These are phyloP conservation scores for Kurtzmaniella natalensis DNA, from an alignment of 1,139 yeast genomes.

Conservation along the genomic window DNA sequence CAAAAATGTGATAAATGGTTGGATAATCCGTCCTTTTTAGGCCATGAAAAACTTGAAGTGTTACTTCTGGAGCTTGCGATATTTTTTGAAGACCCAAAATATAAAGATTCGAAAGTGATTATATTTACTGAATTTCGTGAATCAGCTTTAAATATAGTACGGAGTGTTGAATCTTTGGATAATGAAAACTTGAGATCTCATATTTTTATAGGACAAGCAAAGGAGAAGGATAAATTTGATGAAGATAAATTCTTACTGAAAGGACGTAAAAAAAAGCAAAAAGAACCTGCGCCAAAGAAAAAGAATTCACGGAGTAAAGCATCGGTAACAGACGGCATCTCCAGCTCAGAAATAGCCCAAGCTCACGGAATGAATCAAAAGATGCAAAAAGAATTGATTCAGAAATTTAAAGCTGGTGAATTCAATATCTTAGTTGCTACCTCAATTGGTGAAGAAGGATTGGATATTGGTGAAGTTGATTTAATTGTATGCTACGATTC, in stretches of 20 bases:
- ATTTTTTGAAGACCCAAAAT: constrained; percentile 44
- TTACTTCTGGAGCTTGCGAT: constrained; percentile 52
- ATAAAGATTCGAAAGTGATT: constrained; percentile 63
- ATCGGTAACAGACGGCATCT: constrained; percentile 16
- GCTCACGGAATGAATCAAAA: constrained; percentile 66
- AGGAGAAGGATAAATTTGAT: constrained; percentile 58
- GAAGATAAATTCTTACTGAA: constrained; percentile 43
- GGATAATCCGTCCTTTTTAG: constrained; percentile 37
- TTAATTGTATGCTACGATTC: constrained; percentile 89
- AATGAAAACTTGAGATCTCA: constrained; percentile 56
- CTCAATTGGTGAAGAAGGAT: constrained; percentile 97
- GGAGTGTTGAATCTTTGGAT: constrained; percentile 45
- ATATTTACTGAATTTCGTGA: constrained; percentile 86
- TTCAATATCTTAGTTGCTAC: constrained; percentile 88
- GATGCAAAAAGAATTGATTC: constrained; percentile 67
- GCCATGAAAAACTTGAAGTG: constrained; percentile 76
- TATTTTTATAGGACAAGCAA: constrained; percentile 83
- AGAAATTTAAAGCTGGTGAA: constrained; percentile 64
- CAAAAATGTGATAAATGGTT: constrained; percentile 41
- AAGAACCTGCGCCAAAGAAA: constrained; percentile 20
- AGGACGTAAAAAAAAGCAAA: constrained; percentile 31
- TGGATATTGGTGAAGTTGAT: constrained; percentile 97
- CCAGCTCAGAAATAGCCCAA: constrained; percentile 54
- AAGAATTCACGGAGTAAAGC: constrained; percentile 8
- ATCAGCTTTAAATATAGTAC: constrained; percentile 82